A percentile compares a stretch with the other conserved stretches of the same genome.
These are phyloP conservation scores for Bretziella fagacearum DNA, from an alignment of 2,329 filamentous ascomycete species.

Conservation along the genomic window DNA sequence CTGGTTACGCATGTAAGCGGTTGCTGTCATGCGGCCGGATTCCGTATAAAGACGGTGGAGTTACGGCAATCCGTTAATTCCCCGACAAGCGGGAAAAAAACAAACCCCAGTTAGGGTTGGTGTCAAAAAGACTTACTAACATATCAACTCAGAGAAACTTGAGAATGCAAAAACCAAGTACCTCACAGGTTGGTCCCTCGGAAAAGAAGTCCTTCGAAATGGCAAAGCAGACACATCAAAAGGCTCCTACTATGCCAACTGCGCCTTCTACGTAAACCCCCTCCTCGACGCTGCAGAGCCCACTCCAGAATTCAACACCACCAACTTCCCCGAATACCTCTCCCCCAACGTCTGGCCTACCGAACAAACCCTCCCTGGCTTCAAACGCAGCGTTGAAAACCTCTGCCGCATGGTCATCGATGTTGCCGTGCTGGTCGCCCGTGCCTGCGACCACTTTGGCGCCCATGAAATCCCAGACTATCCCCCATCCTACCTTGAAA, in stretches of 20 bases:
- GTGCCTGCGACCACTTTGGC: conserved; percentile 79
- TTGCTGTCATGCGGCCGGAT: not conserved
- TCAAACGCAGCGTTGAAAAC: conserved; percentile 52
- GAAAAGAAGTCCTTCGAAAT: conserved; percentile 65
- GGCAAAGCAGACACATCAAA: conserved; percentile 66
- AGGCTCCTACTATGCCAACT: conserved; percentile 73
- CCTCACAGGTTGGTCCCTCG: conserved; percentile 60
- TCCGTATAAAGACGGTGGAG: conserved; percentile 1
- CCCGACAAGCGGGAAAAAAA: not conserved
- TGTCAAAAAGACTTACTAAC: not conserved
- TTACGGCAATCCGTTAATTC: conserved; percentile 4
- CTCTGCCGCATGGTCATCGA: conserved; percentile 80
- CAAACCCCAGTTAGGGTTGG: not conserved
- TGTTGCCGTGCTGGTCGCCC: conserved; percentile 69
- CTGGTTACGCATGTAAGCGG: not conserved
- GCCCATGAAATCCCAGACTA: conserved; percentile 63
- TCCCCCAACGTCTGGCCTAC: conserved; percentile 79
- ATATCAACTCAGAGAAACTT: conserved; percentile 31
- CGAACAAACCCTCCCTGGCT: conserved; percentile 52
- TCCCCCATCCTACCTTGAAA: conserved; percentile 61
- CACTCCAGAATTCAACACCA: conserved; percentile 36
- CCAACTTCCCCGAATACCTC: conserved; percentile 72
- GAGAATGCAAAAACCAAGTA: conserved; percentile 46
- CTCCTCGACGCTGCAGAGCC: conserved; percentile 45
- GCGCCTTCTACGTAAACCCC: conserved; percentile 56